Base-by-base conservation (phyloP, 1,139 yeast species). In the Sugiyamaella sp. region DNA sequence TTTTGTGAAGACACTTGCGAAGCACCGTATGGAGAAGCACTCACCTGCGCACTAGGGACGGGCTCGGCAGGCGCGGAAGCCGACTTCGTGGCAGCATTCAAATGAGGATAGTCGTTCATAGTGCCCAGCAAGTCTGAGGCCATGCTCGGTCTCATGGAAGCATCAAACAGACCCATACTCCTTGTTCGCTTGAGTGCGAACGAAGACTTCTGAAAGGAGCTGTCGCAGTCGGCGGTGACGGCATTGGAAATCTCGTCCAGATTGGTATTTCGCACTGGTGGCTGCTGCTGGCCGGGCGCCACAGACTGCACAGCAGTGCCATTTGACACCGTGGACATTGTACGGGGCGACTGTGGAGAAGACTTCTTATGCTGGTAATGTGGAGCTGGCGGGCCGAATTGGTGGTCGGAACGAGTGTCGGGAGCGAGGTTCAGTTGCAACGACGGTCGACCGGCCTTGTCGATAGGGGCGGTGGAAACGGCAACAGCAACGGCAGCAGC, bases 131-230 rank as follows among this genome's bases (percentile, higher is more conserved):
- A 37, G 24, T 62, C 61, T 8, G 44, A 16, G 8, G 45, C 47
- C 17, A 46, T 55, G 53, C 35, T 58, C 49, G 49, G 59, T 24
- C 59, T 42, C 51, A 50, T 60, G 14, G 50, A 48, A 10, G 52
- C 41, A 66, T 87, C 96, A 61, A 89, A 74, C 20, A 88, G 70
- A 1, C 96, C 96, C 78, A 89, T 77, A 5, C 95, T 86, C 64
- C 95, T 79, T 27, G 96, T 89, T 65, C 96, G 75, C 66, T 89
- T 89, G 65, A 89, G 74, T 63, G 84, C 84, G 69, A 86, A 89
- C 2, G 95, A 80, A 10, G 89, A 80, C 58, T 80, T 81, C 57
- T 82, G 79, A 65, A 89, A 89, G 65, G 86, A 87, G 55, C 80
- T 82, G 56, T 85, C 89, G 68, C 84, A 84, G 49, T 79, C 77